Evolutionary conservation across 2,329 filamentous ascomycete species (phyloP).

Genomic region (Geosmithia putterillii): DNA sequence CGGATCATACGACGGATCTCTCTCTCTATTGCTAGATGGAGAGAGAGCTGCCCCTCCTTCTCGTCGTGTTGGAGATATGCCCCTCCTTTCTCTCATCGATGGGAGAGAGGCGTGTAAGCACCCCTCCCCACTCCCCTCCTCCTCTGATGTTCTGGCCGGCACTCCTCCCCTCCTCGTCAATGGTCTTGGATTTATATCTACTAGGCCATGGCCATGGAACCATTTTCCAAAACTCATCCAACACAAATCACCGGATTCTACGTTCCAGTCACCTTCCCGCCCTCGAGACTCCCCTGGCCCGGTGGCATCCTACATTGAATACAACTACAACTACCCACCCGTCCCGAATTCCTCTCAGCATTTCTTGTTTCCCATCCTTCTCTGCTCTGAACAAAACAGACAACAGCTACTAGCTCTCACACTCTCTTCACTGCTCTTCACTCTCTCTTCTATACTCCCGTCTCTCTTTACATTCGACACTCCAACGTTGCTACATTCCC

Average conservation of each 20-base stretch:
- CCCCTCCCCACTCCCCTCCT: not conserved
- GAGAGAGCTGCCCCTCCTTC: not conserved
- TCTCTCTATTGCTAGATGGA: too few relatives aligned
- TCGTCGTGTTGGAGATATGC: too few relatives aligned
- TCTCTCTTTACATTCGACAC: not conserved
- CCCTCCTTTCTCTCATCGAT: too few relatives aligned
- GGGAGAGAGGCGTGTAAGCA: too few relatives aligned
- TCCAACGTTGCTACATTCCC: not conserved
- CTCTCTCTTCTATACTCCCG: too few relatives aligned
- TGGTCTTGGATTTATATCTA: conserved; percentile 4
- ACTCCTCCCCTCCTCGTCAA: conserved; percentile 1
- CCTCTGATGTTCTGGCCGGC: too few relatives aligned
- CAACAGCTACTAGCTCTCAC: not conserved
- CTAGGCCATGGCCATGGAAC: too few relatives aligned
- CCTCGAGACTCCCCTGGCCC: conserved; percentile 27
- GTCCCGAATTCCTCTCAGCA: conserved; percentile 29
- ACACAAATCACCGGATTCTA: conserved; percentile 7
- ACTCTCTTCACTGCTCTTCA: too few relatives aligned
- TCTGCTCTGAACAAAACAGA: conserved; percentile 9
- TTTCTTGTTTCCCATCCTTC: conserved; percentile 25
- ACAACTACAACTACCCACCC: conserved; percentile 2
- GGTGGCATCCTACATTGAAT: conserved; percentile 20
- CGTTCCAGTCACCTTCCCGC: conserved; percentile 25
- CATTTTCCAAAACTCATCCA: conserved; percentile 3
- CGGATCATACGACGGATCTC: too few relatives aligned